Conservation (phyloP, 306 rosid species). For the Castanea mollissima region DNA sequence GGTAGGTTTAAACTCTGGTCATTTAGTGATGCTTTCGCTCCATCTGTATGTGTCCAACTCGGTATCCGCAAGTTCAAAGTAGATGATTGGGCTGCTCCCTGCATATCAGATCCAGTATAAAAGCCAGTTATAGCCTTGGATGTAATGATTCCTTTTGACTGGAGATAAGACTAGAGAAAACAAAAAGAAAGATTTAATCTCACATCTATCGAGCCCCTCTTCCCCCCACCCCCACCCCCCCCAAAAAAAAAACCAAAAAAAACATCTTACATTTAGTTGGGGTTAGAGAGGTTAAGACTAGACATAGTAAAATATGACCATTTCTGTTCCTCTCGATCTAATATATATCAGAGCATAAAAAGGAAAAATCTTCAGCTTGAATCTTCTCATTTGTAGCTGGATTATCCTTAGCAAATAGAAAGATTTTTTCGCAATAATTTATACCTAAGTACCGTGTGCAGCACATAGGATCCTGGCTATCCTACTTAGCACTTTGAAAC, state of each 20-base stretch:
- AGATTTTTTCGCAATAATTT: background rate
- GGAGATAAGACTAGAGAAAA: background rate
- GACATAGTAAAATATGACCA: no score
- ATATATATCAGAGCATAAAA: no score
- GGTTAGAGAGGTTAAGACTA: background rate
- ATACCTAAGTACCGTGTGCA: background rate
- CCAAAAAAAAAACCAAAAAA: background rate
- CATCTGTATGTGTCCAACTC: slow-evolving; percentile 53
- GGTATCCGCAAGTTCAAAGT: slow-evolving; percentile 72
- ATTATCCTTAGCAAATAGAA: background rate
- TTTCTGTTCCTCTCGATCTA: no score
- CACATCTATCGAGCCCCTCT: no score
- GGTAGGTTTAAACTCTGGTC: slow-evolving; percentile 35
- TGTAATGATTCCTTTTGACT: background rate
- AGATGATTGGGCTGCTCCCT: slow-evolving; percentile 43
- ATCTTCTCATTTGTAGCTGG: background rate
- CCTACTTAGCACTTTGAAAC: background rate
- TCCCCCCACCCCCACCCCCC: no score
- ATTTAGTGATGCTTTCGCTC: slow-evolving; percentile 52
- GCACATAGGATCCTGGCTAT: background rate
- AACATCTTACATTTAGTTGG: background rate
- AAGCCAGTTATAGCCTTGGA: background rate
- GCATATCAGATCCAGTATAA: slow-evolving; percentile 21
- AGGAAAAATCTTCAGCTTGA: no score
- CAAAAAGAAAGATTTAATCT: no score